Conservation (phyloP, 73 alveolate genomes). For the Breviolum minutum region DNA sequence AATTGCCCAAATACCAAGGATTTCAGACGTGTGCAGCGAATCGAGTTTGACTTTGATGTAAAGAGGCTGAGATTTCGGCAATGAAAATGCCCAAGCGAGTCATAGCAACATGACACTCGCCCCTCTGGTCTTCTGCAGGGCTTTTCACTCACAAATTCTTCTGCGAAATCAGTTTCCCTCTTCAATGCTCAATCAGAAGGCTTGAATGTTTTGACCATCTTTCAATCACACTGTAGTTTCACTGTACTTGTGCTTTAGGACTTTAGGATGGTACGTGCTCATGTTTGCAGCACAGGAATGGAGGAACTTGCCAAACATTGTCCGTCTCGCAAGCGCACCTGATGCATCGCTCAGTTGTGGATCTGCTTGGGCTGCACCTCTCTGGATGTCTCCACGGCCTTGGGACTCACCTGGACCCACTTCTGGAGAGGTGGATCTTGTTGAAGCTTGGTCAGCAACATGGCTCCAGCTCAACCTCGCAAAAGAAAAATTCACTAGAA, state of each 20-base stretch:
- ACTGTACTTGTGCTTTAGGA: neutral
- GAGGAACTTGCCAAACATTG: neutral
- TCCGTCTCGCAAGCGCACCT: neutral
- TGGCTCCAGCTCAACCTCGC: neutral
- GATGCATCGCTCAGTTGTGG: conserved; percentile 58
- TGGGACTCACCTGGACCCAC: conserved; percentile 76
- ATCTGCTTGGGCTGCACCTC: conserved; percentile 88
- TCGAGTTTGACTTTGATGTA: conserved; percentile 87
- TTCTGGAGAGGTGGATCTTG: conserved; percentile 90
- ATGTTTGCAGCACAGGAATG: neutral
- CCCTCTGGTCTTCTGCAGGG: no score
- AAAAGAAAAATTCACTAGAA: neutral
- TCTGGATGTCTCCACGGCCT: conserved; percentile 69
- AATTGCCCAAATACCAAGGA: neutral
- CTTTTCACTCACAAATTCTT: no score
- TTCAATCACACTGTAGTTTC: neutral
- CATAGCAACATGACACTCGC: no score
- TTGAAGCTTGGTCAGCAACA: neutral
- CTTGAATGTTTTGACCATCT: neutral
- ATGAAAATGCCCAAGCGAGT: no score
- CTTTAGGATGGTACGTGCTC: neutral
- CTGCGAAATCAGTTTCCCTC: neutral
- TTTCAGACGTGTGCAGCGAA: conserved; percentile 73
- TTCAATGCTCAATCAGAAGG: neutral
- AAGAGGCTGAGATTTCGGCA: conserved; percentile 21